phyloP scores from a whole-genome alignment of 2,329 filamentous ascomycete species.

The Plenodomus lindquistii region DNA sequence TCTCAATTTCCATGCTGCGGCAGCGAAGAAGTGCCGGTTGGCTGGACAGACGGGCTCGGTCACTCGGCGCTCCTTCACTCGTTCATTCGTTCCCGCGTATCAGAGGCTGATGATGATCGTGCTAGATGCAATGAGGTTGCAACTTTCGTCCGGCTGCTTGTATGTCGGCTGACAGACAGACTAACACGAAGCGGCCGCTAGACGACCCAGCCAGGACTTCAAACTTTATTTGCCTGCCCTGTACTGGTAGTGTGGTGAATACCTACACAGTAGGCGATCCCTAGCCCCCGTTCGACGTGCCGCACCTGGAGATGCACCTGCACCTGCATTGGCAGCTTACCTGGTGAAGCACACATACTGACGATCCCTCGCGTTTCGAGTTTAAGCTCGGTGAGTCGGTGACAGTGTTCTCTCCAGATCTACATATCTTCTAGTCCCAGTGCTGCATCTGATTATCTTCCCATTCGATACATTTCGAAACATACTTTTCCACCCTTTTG shows the following conservation, averaged over 20 bases:
- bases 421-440: conserved; percentile 4
- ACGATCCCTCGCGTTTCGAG: conserved; percentile 19
- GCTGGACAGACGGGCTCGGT: not conserved
- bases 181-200: conserved; percentile 10
- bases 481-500: conserved; percentile 5
- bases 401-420: conserved; percentile 3
- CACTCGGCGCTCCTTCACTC: conserved; percentile 2
- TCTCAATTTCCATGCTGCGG: not conserved
- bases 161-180: conserved; percentile 15
- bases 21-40: not conserved
- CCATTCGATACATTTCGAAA: conserved; percentile 1
- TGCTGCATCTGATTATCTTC: not conserved
- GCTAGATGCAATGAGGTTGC: not conserved
- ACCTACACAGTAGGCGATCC: conserved; percentile 8
- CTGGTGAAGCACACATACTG: conserved; percentile 16
- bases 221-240: conserved; percentile 17
- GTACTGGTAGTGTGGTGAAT: conserved; percentile 10
- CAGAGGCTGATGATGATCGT: not conserved
- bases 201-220: conserved; percentile 6
- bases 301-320: conserved; percentile 13
- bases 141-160: conserved; percentile 12
- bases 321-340: conserved; percentile 21
- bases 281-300: conserved; percentile 20
- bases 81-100: conserved; percentile 4
- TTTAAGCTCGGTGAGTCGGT: conserved; percentile 10